These are phyloP conservation scores for Phytophthora quininea DNA, from an alignment of 352 stramenopile species.

Conservation along the genomic window DNA sequence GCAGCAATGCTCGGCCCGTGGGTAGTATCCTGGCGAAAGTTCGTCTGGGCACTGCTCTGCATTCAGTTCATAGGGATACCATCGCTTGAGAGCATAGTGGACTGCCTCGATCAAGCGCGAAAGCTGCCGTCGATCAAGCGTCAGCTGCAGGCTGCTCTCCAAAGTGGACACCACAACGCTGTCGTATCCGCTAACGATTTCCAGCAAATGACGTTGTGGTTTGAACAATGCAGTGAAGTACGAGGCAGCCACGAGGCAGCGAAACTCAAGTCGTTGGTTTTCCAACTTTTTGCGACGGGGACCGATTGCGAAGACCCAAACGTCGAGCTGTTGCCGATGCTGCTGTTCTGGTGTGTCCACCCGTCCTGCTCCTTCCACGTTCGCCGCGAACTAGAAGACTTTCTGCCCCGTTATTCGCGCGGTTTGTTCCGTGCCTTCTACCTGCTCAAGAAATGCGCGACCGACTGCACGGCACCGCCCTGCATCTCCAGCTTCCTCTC, in stretches of 20 bases:
- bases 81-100: constrained; percentile 29
- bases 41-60: constrained; percentile 50
- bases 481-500: constrained; percentile 28
- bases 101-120: constrained; percentile 19
- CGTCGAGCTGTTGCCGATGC: constrained; percentile 37
- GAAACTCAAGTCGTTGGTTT: constrained; percentile 39
- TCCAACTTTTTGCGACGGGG: constrained; percentile 37
- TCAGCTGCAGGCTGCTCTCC: neutral
- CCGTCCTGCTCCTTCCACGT: constrained; percentile 35
- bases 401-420: constrained; percentile 45
- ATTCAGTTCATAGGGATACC: constrained; percentile 42
- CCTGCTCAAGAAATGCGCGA: constrained; percentile 15
- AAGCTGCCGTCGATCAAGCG: constrained; percentile 10
- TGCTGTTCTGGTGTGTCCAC: constrained; percentile 46
- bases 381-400: constrained; percentile 35
- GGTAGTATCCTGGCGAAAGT: constrained; percentile 40
- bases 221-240: constrained; percentile 20
- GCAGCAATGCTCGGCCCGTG: constrained; percentile 17
- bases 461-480: neutral
- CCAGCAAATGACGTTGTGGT: constrained; percentile 47
- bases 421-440: constrained; percentile 47
- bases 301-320: neutral
- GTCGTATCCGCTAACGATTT: constrained; percentile 34
- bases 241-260: neutral
- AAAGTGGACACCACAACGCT: constrained; percentile 2